Evolutionary conservation across 257 asterid species (phyloP).

Genomic region (Jasminum sambac): DNA sequence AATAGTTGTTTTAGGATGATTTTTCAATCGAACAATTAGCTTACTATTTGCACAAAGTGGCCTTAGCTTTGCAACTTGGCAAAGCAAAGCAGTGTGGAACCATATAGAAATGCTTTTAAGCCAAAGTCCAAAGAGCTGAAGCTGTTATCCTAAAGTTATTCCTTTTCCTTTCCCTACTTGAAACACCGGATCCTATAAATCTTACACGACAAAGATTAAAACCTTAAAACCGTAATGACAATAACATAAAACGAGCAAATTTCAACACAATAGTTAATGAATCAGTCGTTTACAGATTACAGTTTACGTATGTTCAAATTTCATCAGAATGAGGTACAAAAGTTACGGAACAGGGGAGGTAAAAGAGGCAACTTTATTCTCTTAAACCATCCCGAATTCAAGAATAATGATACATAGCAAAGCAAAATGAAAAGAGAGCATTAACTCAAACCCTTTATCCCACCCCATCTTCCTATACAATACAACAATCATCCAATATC

Average conservation of each 20-base stretch:
- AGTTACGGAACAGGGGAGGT: slow-evolving; percentile 50
- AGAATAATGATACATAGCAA: slow-evolving; percentile 45
- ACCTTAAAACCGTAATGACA: background rate
- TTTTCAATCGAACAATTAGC: background rate
- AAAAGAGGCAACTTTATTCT: slow-evolving; percentile 78
- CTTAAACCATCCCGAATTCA: slow-evolving; percentile 46
- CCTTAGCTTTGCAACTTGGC: background rate
- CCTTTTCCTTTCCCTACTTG: too few relatives aligned
- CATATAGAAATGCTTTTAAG: background rate
- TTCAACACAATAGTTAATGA: slow-evolving; percentile 36
- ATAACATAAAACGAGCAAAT: too few relatives aligned
- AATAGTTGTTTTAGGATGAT: background rate
- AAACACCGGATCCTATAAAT: background rate
- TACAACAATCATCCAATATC: slow-evolving; percentile 31
- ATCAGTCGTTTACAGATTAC: slow-evolving; percentile 34
- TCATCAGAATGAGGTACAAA: slow-evolving; percentile 35
- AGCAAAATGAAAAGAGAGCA: slow-evolving; percentile 30
- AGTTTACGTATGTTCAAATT: slow-evolving; percentile 36
- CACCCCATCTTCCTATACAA: slow-evolving; percentile 57
- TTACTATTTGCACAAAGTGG: background rate
- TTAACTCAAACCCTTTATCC: slow-evolving; percentile 29
- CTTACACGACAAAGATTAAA: background rate
- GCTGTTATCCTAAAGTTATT: background rate
- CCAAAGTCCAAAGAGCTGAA: background rate
- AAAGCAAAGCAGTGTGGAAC: background rate